phyloP scores from a whole-genome alignment of 495 filamentous ascomycete genomes.

The Beverwykella pulmonaria region DNA sequence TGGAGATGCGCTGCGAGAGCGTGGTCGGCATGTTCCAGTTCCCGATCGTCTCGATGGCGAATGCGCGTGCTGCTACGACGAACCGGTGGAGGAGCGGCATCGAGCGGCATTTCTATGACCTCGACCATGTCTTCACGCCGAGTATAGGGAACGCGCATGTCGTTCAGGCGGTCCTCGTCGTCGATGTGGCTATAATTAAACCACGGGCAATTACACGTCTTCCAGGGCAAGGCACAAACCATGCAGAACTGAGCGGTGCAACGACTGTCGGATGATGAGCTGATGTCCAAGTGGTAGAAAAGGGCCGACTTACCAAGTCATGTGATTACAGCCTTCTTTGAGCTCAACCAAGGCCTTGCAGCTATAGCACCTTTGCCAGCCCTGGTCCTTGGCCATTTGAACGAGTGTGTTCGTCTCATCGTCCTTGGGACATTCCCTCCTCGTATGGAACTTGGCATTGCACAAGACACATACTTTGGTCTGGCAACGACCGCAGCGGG shows the following conservation, averaged over 20 bases:
- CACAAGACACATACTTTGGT: conserved; percentile 75
- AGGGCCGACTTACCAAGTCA: conserved; percentile 66
- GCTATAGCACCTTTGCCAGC: conserved; percentile 75
- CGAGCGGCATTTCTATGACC: conserved; percentile 31
- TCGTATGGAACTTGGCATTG: conserved; percentile 70
- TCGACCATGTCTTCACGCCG: conserved; percentile 34
- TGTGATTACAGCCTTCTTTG: conserved; percentile 81
- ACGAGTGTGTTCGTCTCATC: conserved; percentile 66
- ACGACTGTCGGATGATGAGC: conserved; percentile 52
- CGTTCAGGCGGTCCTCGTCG: conserved; percentile 56
- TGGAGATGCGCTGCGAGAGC: conserved; percentile 60
- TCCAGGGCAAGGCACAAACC: conserved; percentile 77
- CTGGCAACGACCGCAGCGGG: conserved; percentile 68
- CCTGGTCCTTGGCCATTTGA: conserved; percentile 68
- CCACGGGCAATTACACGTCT: conserved; percentile 78
- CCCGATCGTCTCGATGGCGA: conserved; percentile 26
- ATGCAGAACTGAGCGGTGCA: conserved; percentile 84
- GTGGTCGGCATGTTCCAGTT: conserved; percentile 51
- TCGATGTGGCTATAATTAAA: conserved; percentile 69
- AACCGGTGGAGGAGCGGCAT: conserved; percentile 16
- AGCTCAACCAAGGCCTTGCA: conserved; percentile 78
- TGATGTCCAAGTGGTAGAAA: neutral
- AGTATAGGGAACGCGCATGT: conserved; percentile 57
- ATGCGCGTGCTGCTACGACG: conserved; percentile 26
- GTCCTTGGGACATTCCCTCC: conserved; percentile 70